A percentile compares a stretch with the other conserved stretches of the same genome.
These are phyloP conservation scores for Trichoderma harzianum DNA, from an alignment of 2,329 filamentous ascomycete species.

Conservation along the genomic window DNA sequence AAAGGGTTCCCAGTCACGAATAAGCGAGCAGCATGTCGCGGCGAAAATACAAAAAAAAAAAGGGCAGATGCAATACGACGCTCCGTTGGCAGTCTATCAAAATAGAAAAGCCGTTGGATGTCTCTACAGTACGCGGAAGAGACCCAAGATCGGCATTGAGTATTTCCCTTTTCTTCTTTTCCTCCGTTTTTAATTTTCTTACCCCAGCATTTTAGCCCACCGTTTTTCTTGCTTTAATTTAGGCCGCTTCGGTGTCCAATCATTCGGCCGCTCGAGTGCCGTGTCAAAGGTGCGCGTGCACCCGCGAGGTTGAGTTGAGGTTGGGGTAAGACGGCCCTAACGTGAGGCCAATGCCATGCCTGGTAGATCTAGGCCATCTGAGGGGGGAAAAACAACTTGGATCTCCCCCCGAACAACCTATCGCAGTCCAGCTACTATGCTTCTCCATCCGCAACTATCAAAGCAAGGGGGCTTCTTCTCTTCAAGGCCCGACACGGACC, in stretches of 20 bases:
- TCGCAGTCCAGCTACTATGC: neutral
- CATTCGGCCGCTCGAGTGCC: neutral
- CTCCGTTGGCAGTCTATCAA: neutral
- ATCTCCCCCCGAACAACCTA: no score
- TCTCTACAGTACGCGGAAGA: neutral
- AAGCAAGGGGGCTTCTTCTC: neutral
- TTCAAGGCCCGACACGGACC: neutral
- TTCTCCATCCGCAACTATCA: neutral
- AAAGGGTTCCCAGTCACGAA: neutral
- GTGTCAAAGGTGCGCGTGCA: neutral
- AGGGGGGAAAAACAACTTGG: neutral
- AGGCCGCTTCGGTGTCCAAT: neutral
- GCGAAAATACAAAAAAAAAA: neutral
- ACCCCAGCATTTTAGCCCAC: neutral
- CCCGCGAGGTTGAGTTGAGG: neutral
- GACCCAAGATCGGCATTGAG: neutral
- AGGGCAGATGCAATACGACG: constrained; percentile 1
- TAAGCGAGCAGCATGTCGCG: neutral
- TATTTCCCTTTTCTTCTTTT: neutral
- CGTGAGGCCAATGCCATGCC: neutral
- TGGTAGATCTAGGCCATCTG: neutral
- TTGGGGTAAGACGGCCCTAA: neutral
- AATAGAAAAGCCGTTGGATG: neutral
- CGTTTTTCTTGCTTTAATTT: neutral
- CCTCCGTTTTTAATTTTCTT: neutral